Conservation (phyloP, 2,329 filamentous ascomycete genomes). For the Xylariales sp. region DNA sequence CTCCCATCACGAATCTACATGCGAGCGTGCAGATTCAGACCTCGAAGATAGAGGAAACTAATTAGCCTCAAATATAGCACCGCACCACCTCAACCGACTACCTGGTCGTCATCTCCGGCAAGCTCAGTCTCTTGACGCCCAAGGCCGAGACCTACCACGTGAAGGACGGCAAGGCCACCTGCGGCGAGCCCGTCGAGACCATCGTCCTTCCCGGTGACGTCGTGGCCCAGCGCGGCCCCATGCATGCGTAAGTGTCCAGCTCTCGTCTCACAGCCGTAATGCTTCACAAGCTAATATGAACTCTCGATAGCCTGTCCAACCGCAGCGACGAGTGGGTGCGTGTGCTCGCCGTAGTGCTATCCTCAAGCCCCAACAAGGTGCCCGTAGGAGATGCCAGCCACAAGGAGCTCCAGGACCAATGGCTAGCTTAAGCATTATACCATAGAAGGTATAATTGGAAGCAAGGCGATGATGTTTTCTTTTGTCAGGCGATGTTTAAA, state of each 20-base stretch:
- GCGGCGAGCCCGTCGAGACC: constrained; percentile 44
- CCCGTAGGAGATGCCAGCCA: constrained; percentile 26
- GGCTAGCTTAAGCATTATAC: constrained; percentile 13
- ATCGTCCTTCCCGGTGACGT: constrained; percentile 46
- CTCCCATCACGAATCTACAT: too few species aligned
- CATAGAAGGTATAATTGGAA: too few species aligned
- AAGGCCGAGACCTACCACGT: constrained; percentile 40
- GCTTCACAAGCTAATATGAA: background rate
- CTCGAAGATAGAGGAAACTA: too few species aligned
- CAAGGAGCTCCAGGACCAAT: constrained; percentile 19
- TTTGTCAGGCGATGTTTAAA: too few species aligned
- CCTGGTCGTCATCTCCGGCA: constrained; percentile 46
- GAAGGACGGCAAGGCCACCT: constrained; percentile 39
- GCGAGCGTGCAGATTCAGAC: too few species aligned
- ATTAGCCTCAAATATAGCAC: constrained; percentile 37
- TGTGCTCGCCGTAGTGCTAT: constrained; percentile 40
- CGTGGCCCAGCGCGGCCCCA: constrained; percentile 47
- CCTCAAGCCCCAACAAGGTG: constrained; percentile 43
- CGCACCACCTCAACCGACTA: constrained; percentile 51
- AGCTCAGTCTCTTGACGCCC: constrained; percentile 47
- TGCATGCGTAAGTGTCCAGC: constrained; percentile 48
- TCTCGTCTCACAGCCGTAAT: too few species aligned
- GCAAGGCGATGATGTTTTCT: too few species aligned
- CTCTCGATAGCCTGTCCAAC: constrained; percentile 44
- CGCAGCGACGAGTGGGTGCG: constrained; percentile 46